Conservation (phyloP, 495 filamentous ascomycete genomes). For the Eremomyces bilateralis region DNA sequence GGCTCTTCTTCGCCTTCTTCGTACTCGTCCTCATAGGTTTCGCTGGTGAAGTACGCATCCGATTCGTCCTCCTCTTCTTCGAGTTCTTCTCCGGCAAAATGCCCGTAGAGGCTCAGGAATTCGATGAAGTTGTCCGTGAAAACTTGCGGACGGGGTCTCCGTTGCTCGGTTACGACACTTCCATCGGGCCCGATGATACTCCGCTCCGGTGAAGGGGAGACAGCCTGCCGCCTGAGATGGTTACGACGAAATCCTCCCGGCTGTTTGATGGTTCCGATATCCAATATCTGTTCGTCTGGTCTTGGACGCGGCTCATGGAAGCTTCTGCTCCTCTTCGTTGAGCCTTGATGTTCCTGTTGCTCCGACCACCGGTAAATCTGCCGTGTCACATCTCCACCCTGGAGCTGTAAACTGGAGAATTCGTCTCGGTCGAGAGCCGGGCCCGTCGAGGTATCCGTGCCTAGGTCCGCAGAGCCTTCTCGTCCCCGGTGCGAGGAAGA, state of each 20-base stretch:
- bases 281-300: slow-evolving; percentile 53
- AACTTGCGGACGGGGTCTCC: slow-evolving; percentile 34
- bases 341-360: slow-evolving; percentile 36
- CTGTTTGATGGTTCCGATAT: slow-evolving; percentile 72
- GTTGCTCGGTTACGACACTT: too few species aligned
- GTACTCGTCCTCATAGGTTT: slow-evolving; percentile 28
- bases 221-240: slow-evolving; percentile 48
- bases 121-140: slow-evolving; percentile 86
- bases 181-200: slow-evolving; percentile 17
- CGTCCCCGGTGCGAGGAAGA: too few species aligned
- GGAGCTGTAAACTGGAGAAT: slow-evolving; percentile 78
- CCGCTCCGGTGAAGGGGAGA: slow-evolving; percentile 29
- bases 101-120: slow-evolving; percentile 82
- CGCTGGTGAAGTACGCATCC: slow-evolving; percentile 67
- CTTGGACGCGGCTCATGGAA: slow-evolving; percentile 57
- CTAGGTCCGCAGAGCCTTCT: too few species aligned
- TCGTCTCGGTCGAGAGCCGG: slow-evolving; percentile 28
- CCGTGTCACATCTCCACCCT: slow-evolving; percentile 83
- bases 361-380: slow-evolving; percentile 91
- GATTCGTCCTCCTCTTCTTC: slow-evolving; percentile 84
- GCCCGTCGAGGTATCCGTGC: background rate
- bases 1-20: slow-evolving; percentile 33
- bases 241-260: slow-evolving; percentile 88
- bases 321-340: slow-evolving; percentile 54
- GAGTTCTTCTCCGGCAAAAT: slow-evolving; percentile 90